Evolutionary conservation across 2,329 filamentous ascomycete species (phyloP).

Genomic region (Aurifilum marmelostoma): DNA sequence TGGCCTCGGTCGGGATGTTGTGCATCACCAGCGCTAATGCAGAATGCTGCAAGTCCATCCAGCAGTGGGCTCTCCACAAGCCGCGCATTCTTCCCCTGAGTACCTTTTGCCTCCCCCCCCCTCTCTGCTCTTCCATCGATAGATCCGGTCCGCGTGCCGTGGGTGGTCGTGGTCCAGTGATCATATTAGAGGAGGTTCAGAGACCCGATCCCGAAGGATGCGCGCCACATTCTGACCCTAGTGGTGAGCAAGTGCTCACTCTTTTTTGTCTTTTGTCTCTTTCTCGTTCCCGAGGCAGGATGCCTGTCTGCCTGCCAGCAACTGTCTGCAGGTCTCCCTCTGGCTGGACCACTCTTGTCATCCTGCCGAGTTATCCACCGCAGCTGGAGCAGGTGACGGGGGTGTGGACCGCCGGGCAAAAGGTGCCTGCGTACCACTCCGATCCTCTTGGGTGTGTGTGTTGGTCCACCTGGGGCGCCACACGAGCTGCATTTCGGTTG

Average conservation of each 20-base stretch:
- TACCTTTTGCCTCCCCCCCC: neutral
- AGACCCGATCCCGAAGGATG: neutral
- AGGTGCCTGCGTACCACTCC: neutral
- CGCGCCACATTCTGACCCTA: neutral
- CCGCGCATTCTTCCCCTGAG: neutral
- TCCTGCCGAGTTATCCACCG: neutral
- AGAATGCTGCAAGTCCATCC: neutral
- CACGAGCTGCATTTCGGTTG: neutral
- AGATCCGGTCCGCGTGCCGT: neutral
- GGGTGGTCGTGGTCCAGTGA: neutral
- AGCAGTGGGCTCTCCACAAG: neutral
- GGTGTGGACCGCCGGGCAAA: too few relatives aligned
- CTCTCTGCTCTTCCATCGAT: too few relatives aligned
- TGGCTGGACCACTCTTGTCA: neutral
- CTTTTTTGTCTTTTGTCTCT: neutral
- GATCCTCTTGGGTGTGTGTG: neutral
- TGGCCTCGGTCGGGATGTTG: neutral
- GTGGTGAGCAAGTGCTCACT: conserved; percentile 1
- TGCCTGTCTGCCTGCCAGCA: neutral
- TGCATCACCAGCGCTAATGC: conserved; percentile 4
- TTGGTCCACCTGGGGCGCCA: neutral
- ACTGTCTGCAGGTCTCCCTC: neutral
- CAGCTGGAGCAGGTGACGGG: neutral
- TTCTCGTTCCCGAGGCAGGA: neutral
- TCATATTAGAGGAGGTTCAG: neutral